phyloP scores from a whole-genome alignment of 768 basidiomycete genomes.

The Mrakia blollopis region DNA sequence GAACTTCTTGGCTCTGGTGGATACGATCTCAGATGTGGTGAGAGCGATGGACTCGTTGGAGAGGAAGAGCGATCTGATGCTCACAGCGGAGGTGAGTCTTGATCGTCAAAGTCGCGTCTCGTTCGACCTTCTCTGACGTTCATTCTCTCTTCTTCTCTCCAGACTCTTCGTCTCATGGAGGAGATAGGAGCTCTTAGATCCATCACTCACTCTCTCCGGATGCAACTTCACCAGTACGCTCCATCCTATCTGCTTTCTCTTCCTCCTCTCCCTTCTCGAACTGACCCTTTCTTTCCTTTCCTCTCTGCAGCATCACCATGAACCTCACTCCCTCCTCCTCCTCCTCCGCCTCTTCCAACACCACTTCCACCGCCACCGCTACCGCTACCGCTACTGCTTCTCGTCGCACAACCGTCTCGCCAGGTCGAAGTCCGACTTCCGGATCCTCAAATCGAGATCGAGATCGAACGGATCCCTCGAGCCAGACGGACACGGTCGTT shows the following conservation, averaged over 20 bases:
- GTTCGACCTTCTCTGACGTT: background rate
- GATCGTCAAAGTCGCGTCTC: background rate
- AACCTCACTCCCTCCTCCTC: background rate
- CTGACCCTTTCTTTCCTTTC: background rate
- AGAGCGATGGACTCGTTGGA: conserved; percentile 58
- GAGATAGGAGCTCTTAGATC: conserved; percentile 66
- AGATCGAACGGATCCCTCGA: background rate
- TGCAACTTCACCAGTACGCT: conserved; percentile 55
- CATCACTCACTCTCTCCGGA: conserved; percentile 66
- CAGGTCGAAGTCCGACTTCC: background rate
- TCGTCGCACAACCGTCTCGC: background rate
- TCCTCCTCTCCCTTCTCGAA: background rate
- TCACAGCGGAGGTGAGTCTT: conserved; percentile 52
- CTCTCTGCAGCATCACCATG: background rate
- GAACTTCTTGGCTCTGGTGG: background rate
- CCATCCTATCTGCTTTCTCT: background rate
- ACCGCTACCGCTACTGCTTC: background rate
- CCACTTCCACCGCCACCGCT: no score
- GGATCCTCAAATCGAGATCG: background rate
- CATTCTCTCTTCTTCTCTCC: background rate
- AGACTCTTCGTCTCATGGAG: conserved; percentile 65
- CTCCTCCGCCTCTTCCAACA: no score
- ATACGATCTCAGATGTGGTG: background rate
- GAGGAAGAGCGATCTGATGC: conserved; percentile 60
- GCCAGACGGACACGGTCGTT: background rate